A percentile compares a stretch with the other conserved stretches of the same genome.
These are phyloP conservation scores for Adansonia madagascariensis DNA, from an alignment of 441 rosid species.

Conservation along the genomic window DNA sequence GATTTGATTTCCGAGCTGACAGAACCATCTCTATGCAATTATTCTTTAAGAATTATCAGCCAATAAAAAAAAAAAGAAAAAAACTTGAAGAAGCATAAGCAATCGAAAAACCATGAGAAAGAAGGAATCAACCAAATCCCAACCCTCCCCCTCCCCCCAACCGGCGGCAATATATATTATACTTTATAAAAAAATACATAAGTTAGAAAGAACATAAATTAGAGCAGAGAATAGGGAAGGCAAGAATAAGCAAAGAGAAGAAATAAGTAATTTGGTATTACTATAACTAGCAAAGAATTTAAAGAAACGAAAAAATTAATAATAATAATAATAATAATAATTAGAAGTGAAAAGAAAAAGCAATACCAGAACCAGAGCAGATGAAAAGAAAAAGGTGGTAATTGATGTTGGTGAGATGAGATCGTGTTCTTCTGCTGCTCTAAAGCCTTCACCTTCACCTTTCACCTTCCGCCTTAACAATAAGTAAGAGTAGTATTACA, in stretches of 20 bases:
- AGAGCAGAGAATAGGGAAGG: neutral
- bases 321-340: neutral
- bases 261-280: neutral
- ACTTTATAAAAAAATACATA: neutral
- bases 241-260: neutral
- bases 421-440: neutral
- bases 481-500: neutral
- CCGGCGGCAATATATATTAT: neutral
- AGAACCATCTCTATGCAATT: neutral
- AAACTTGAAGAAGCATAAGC: no score
- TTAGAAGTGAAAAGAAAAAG: neutral
- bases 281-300: neutral
- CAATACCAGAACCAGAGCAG: neutral
- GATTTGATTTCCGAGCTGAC: neutral
- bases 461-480: neutral
- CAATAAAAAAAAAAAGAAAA: no score
- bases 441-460: neutral
- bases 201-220: neutral
- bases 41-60: neutral
- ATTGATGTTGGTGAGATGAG: neutral
- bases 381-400: neutral
- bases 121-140: neutral
- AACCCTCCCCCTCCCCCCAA: neutral
- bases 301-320: neutral
- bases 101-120: neutral